Evolutionary conservation across 2,329 filamentous ascomycete species (phyloP), one percentile per base, ranked within the genome.

Genomic region (Aspergillus sp.): DNA sequence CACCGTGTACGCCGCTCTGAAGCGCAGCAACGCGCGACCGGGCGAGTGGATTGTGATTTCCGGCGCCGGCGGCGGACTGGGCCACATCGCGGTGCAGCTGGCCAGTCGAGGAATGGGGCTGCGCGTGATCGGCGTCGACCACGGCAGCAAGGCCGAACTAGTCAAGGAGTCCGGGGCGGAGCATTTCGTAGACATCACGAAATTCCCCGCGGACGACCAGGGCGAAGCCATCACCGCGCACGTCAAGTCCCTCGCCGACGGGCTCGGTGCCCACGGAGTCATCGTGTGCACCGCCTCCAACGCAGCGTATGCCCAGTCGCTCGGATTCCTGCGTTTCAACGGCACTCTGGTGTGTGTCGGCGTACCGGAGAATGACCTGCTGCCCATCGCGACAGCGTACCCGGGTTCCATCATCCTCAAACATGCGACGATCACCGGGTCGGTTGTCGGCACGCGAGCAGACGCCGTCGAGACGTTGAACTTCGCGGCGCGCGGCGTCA

Each of bases 71-170:
- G 85, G 86, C 60, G 86, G 87, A 3, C 76, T 89, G n/a, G 86
- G 87, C 36, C 85, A 89, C 75, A 73, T 89, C 10, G 86, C 83
- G 2, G 79, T 81, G n/a, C 85, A 89, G 66, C 82, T 88, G 55
- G 84, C 84, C 7, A 75, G 79, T 36, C 73, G 76, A n/a, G 87
- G 82, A 3, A 87, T 89, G 79, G 86, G 84, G 11, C 78, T 86
- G 63, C 81, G 87, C 49, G 85, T 89, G 39, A 86, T 89, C 58
- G 87, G 86, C 26, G 82, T 90, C 69, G 88, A 90, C 69, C 80
- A 85, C 64, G 84, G 82, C 50, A 82, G 79, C 66, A 90, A 90
- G 71, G 83, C 84, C 65, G 66, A 82, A 12, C 69, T 89, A 2
- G 81, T 84, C 10, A 81, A 81, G 52, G 79, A 83, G 0, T 85